Percentiles rank a stretch among this genome's conserved stretches.
Conservation (phyloP, 1,284 basidiomycete species). For the Tetrapyrgos nigripes region DNA sequence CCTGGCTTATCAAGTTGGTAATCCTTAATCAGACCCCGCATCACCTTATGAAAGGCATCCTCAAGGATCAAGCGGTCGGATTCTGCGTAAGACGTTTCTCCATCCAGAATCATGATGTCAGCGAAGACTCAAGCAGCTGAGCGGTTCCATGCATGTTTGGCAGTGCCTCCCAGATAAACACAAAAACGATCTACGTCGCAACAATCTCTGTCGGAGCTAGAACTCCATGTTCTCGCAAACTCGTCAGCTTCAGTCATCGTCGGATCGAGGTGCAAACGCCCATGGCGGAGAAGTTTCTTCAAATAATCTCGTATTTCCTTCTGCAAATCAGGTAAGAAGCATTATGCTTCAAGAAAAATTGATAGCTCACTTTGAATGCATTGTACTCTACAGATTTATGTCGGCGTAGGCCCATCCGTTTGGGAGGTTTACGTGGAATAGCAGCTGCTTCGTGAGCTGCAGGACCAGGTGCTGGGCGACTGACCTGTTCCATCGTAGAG, state of each 20-base stretch:
- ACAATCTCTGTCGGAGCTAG: neutral
- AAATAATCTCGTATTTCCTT: neutral
- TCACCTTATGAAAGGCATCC: neutral
- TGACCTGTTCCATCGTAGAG: too few species aligned
- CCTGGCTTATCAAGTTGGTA: neutral
- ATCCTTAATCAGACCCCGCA: neutral
- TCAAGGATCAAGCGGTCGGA: neutral
- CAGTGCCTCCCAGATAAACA: constrained; percentile 14
- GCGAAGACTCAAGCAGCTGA: constrained; percentile 19
- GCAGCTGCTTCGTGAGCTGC: too few species aligned
- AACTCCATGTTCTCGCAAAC: neutral
- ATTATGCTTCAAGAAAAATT: neutral
- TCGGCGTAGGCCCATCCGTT: neutral
- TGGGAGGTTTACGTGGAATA: too few species aligned
- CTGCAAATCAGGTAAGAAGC: neutral
- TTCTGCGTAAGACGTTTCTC: neutral
- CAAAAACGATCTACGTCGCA: constrained; percentile 8
- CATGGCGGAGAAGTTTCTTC: neutral
- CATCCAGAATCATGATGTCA: constrained; percentile 3
- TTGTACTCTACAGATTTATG: neutral
- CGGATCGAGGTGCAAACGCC: neutral
- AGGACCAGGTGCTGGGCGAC: too few species aligned
- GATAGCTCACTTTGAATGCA: neutral
- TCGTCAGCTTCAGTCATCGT: neutral
- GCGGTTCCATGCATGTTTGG: constrained; percentile 17